Evolutionary conservation across 768 basidiomycete genomes (phyloP), one percentile per base, ranked within the genome.

Genomic region (Tulasnella sp.): DNA sequence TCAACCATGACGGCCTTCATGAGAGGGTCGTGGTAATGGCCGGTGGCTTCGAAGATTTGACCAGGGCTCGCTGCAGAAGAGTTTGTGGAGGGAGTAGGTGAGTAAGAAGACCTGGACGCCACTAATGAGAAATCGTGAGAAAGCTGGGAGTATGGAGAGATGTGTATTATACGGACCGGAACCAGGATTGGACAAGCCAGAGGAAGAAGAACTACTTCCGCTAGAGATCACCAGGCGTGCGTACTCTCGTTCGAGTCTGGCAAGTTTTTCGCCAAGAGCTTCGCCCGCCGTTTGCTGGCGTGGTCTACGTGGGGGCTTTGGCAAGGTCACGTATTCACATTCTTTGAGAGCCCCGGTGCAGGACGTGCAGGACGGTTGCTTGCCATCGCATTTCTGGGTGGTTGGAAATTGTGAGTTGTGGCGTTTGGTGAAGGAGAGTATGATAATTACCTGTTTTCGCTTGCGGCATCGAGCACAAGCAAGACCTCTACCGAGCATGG

Each of bases 401-500:
- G 35, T 15, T 8, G 31, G 23, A 4, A 31, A 51, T 31, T 21
- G n/a, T 51, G 12, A 19, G 1, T n/a, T 25, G 32, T 14, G 6
- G 21, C 7, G 4, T 3, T 31, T 15, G 49, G 7, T 51, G 19
- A 35, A 51, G 5, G 31, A 19, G 29, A 51, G 25, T 43, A 19
- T n/a, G 41, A 12, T 51, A 25, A 19, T 31, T 21, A 51, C 49
- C 49, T 51, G 49, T 36, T 51, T 51, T 21, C 49, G 29, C 7
- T 31, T 51, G 29, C 49, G 49, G 23, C 49, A 51, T 32, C 49
- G 29, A 6, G 7, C 11, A 21, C 49, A 51, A 6, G 49, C 49
- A 14, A 51, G 32, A n/a, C 49, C 49, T 3, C 49, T 29, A n/a
- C 49, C 49, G 7, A 51, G 49, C 49, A 51, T 51, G 11, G 27